Evolutionary conservation across 2,329 filamentous ascomycete species (phyloP).

Genomic region (Hymenoscyphus fructigenus): DNA sequence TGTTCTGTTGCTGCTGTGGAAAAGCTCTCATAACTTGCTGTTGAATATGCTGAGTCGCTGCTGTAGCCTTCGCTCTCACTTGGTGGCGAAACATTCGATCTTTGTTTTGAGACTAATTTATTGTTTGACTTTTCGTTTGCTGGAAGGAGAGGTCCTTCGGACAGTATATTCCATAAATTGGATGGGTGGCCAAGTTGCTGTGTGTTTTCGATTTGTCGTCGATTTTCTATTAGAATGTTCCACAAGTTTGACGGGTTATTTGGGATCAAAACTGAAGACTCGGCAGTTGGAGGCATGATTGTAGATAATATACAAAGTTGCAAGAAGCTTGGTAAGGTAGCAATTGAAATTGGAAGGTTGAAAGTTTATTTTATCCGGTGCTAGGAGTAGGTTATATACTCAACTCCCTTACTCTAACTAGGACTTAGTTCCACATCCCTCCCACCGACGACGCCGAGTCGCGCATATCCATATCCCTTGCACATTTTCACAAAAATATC

Average conservation of each 20-base stretch:
- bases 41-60: not conserved
- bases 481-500: too few species aligned
- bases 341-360: too few species aligned
- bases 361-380: too few species aligned
- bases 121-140: too few species aligned
- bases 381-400: too few species aligned
- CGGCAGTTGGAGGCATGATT: not conserved
- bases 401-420: too few species aligned
- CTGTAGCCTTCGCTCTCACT: not conserved
- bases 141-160: too few species aligned
- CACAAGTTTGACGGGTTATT: constrained; percentile 2
- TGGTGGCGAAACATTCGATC: not conserved
- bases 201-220: too few species aligned
- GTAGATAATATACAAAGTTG: not conserved
- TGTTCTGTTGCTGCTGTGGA: not conserved
- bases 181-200: not conserved
- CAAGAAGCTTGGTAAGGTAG: not conserved
- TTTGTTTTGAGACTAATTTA: not conserved
- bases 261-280: not conserved
- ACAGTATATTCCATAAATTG: too few species aligned
- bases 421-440: too few species aligned
- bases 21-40: constrained; percentile 1
- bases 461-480: too few species aligned
- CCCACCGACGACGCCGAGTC: too few species aligned
- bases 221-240: not conserved